Percentiles rank a stretch among this genome's conserved stretches.
These are phyloP conservation scores for Leucosporidium yakuticum DNA, from an alignment of 768 basidiomycete species.

Conservation along the genomic window DNA sequence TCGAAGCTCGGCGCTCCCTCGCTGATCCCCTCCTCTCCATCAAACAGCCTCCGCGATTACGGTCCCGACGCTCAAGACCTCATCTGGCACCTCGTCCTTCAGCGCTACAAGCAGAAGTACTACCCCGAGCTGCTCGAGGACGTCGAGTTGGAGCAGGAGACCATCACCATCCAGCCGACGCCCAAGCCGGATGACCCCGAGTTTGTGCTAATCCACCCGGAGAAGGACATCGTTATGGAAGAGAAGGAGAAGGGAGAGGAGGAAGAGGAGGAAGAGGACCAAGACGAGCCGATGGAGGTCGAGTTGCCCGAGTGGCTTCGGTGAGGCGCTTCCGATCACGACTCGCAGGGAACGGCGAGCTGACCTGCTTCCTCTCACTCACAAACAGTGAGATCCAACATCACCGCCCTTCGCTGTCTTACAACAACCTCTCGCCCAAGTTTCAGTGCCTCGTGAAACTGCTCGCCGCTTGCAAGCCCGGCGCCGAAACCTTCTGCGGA, in stretches of 20 bases:
- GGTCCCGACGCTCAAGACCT: conserved; percentile 17
- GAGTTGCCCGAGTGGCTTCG: conserved; percentile 11
- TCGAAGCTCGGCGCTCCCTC: neutral
- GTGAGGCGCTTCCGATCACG: neutral
- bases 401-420: neutral
- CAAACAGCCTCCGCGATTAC: neutral
- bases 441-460: conserved; percentile 4
- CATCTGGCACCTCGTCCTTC: conserved; percentile 12
- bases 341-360: too few species aligned
- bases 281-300: neutral
- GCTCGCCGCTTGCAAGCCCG: neutral
- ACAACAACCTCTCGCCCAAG: conserved; percentile 9
- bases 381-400: neutral
- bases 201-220: neutral
- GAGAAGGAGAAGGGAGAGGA: neutral
- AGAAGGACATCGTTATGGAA: neutral
- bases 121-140: neutral
- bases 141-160: neutral
- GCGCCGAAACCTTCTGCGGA: conserved; percentile 6
- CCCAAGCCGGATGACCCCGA: neutral
- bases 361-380: too few species aligned
- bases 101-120: neutral
- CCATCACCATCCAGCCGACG: neutral
- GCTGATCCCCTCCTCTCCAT: neutral
- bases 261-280: neutral